Percentiles rank a stretch among this genome's conserved stretches.
These are phyloP conservation scores for Solanum hybrid DNA, from an alignment of 305 asterid species.

Conservation along the genomic window DNA sequence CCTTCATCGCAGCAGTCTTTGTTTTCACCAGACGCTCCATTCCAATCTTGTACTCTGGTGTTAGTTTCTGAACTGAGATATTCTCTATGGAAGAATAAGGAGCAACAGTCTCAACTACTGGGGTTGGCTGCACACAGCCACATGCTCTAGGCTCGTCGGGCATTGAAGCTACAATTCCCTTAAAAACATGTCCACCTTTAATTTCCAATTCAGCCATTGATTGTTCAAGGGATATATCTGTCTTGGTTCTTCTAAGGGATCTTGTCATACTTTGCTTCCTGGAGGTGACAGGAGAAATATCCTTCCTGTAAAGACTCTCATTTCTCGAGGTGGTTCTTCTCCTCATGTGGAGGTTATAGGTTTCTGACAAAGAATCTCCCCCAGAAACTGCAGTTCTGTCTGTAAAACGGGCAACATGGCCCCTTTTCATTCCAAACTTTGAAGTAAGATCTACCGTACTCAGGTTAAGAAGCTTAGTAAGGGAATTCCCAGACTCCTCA, in stretches of 20 bases:
- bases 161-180: slow-evolving; percentile 71
- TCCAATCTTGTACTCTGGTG: slow-evolving; percentile 69
- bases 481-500: slow-evolving; percentile 44
- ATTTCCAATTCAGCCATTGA: slow-evolving; percentile 60
- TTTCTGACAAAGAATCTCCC: slow-evolving; percentile 22
- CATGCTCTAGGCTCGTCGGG: slow-evolving; percentile 72
- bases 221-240: slow-evolving; percentile 40
- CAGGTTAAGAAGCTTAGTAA: slow-evolving; percentile 49
- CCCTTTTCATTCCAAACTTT: slow-evolving; percentile 58
- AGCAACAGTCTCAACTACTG: slow-evolving; percentile 50
- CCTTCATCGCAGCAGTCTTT: slow-evolving; percentile 70
- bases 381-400: slow-evolving; percentile 37
- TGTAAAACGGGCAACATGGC: slow-evolving; percentile 64
- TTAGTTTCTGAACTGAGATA: slow-evolving; percentile 56
- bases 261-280: slow-evolving; percentile 25
- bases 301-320: slow-evolving; percentile 28
- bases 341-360: slow-evolving; percentile 33
- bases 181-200: slow-evolving; percentile 55
- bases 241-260: slow-evolving; percentile 20
- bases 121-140: slow-evolving; percentile 68
- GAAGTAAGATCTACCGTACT: slow-evolving; percentile 35
- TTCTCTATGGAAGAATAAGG: slow-evolving; percentile 54
- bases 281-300: slow-evolving; percentile 22
- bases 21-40: slow-evolving; percentile 51
- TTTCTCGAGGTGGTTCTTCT: slow-evolving; percentile 29